Conservation (phyloP, 345 rosid genomes). For the Luvunga scandens region DNA sequence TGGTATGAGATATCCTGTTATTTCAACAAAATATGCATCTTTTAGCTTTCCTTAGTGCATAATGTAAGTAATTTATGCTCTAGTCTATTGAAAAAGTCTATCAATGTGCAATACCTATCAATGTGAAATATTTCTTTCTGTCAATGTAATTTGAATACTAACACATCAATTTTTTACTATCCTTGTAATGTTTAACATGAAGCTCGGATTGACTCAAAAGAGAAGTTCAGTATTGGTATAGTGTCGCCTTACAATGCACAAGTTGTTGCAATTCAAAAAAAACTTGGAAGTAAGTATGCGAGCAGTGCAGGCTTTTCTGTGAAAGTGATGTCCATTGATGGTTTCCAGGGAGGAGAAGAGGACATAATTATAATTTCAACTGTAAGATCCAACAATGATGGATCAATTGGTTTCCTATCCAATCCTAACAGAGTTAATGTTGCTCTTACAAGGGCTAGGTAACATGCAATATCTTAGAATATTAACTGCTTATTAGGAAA, state of each 20-base stretch:
- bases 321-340: slow-evolving; percentile 30
- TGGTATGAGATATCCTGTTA: neutral
- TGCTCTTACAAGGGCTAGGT: slow-evolving; percentile 40
- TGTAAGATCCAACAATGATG: slow-evolving; percentile 21
- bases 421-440: slow-evolving; percentile 25
- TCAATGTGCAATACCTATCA: neutral
- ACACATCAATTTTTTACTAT: neutral
- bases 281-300: slow-evolving; percentile 21
- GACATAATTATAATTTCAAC: slow-evolving; percentile 31
- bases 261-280: slow-evolving; percentile 33
- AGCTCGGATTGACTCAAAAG: slow-evolving; percentile 29
- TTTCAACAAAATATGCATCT: neutral
- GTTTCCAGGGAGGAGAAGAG: slow-evolving; percentile 36
- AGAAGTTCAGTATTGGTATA: slow-evolving; percentile 36
- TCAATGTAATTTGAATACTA: neutral
- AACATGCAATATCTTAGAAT: neutral
- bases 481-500: too few species aligned
- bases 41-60: neutral
- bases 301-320: slow-evolving; percentile 22
- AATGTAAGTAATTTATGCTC: neutral
- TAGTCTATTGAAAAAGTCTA: neutral
- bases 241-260: slow-evolving; percentile 45
- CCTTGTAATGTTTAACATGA: neutral
- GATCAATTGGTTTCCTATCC: slow-evolving; percentile 26
- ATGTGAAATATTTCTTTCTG: neutral